phyloP scores from a whole-genome alignment of 345 rosid species.

The Gossypium thurberi region DNA sequence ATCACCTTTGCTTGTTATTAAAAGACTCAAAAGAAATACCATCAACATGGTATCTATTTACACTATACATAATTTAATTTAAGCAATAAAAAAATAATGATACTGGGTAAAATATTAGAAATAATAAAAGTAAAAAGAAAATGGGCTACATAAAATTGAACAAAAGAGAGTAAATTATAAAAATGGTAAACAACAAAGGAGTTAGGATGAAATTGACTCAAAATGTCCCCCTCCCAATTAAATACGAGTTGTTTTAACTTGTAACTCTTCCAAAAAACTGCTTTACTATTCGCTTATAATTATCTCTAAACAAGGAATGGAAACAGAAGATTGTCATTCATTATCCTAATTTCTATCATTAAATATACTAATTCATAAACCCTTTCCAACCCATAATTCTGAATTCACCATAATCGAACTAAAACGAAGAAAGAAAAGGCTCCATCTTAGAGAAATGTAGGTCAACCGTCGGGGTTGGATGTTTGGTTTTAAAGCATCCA shows the following conservation, averaged over 20 bases:
- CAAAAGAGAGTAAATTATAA: too few species aligned
- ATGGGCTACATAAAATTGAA: too few species aligned
- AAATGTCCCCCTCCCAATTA: not conserved
- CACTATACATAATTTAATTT: too few species aligned
- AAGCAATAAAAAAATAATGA: too few species aligned
- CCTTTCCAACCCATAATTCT: rapidly evolving
- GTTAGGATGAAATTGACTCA: too few species aligned
- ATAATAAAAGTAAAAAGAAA: too few species aligned
- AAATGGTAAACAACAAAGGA: too few species aligned
- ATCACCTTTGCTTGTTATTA: too few species aligned
- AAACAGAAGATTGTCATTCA: not conserved
- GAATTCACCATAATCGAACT: rapidly evolving
- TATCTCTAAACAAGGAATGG: not conserved
- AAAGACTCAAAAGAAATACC: too few species aligned
- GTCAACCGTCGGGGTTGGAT: not conserved
- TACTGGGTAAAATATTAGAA: too few species aligned
- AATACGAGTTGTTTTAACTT: not conserved
- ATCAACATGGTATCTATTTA: too few species aligned
- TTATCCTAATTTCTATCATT: not conserved
- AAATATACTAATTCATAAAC: not conserved
- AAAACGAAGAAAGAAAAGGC: not conserved
- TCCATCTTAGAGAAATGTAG: not conserved
- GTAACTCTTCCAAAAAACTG: not conserved
- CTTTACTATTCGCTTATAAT: not conserved
- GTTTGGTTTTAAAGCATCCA: not conserved